A percentile compares a stretch with the other conserved stretches of the same genome.
These are phyloP conservation scores for Trametes cinnabarina DNA, from an alignment of 768 basidiomycete genomes.

Conservation along the genomic window DNA sequence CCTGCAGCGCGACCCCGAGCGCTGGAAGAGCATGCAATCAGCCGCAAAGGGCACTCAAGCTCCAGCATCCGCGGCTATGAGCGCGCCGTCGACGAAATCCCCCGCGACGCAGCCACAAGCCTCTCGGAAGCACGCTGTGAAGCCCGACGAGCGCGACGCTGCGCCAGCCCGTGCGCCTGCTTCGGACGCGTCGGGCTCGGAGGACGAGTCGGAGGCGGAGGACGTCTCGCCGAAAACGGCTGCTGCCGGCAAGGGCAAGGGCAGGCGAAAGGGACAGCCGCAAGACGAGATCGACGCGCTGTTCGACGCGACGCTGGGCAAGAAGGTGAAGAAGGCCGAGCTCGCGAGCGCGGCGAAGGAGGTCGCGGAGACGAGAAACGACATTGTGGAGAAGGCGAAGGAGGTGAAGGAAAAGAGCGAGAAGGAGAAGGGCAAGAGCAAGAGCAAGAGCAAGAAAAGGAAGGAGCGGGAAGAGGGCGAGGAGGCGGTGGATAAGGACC, in stretches of 20 bases:
- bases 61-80: conserved; percentile 27
- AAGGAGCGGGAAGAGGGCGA: conserved; percentile 3
- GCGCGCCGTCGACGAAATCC: background rate
- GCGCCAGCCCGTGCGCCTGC: background rate
- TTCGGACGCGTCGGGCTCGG: background rate
- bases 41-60: background rate
- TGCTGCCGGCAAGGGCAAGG: conserved; percentile 45
- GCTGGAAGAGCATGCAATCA: conserved; percentile 75
- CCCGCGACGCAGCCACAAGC: background rate
- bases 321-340: conserved; percentile 56
- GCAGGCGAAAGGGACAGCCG: conserved; percentile 44
- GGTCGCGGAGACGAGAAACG: background rate
- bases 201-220: background rate
- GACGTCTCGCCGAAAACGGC: background rate
- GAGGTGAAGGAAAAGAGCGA: background rate
- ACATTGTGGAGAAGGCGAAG: conserved; percentile 10
- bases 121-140: background rate
- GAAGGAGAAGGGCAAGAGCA: background rate
- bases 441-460: conserved; percentile 16
- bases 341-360: conserved; percentile 27
- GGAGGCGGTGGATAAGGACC: conserved; percentile 32
- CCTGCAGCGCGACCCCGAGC: conserved; percentile 72
- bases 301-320: conserved; percentile 58
- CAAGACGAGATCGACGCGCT: conserved; percentile 76
- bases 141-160: background rate